These are phyloP conservation scores for Vaccinium vitisidaea DNA, from an alignment of 148 eudicot species.

Conservation along the genomic window DNA sequence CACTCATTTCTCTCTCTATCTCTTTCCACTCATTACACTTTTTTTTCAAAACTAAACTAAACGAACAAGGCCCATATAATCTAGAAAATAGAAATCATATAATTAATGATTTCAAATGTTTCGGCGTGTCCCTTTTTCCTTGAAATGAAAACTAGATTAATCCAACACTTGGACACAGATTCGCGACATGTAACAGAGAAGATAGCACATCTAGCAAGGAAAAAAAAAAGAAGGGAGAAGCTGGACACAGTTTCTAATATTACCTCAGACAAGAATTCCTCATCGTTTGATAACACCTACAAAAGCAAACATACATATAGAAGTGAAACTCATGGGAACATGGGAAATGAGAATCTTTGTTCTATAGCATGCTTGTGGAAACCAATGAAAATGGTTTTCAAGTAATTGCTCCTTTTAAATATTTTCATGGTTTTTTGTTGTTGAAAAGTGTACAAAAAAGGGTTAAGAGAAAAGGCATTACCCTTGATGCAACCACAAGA, in stretches of 20 bases:
- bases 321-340: background rate
- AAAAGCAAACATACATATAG: background rate
- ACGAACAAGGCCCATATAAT: too few species aligned
- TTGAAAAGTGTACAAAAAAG: background rate
- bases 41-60: too few species aligned
- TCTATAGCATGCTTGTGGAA: background rate
- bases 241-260: background rate
- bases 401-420: background rate
- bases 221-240: background rate
- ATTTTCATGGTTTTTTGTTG: background rate
- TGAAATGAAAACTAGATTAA: background rate
- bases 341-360: background rate
- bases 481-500: background rate
- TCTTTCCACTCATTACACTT: too few species aligned
- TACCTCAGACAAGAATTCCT: conserved; percentile 10
- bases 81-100: too few species aligned
- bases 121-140: background rate
- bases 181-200: background rate
- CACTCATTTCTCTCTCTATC: too few species aligned
- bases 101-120: too few species aligned
- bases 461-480: background rate
- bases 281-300: background rate
- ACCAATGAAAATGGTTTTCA: background rate
- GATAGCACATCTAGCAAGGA: background rate
- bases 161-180: too few species aligned